Conservation (phyloP, 2,329 filamentous ascomycete genomes). For the Phialophora expanda region DNA sequence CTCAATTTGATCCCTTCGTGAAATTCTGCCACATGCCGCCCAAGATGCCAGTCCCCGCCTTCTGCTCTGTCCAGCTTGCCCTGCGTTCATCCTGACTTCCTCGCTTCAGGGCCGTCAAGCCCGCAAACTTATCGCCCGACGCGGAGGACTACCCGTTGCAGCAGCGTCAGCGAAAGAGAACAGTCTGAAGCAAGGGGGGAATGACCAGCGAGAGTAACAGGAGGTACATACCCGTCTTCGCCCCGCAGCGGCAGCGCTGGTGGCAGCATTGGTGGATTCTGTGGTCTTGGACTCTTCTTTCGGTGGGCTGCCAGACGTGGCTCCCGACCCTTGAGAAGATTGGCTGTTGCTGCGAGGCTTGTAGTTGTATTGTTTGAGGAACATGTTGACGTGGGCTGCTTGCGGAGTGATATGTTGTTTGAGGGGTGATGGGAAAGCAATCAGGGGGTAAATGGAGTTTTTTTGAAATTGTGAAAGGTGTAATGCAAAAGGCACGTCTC, state of each 20-base stretch:
- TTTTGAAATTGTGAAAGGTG: not conserved
- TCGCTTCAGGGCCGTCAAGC: constrained; percentile 34
- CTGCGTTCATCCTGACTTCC: constrained; percentile 33
- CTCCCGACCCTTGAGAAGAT: constrained; percentile 30
- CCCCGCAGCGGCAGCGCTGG: constrained; percentile 26
- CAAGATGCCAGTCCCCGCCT: constrained; percentile 34
- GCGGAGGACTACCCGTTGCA: constrained; percentile 20
- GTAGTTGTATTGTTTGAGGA: constrained; percentile 40
- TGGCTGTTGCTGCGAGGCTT: constrained; percentile 38
- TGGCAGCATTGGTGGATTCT: constrained; percentile 9
- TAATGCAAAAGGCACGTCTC: not conserved
- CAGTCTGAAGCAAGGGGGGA: not conserved
- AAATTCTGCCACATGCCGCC: constrained; percentile 39
- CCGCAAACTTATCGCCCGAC: constrained; percentile 34
- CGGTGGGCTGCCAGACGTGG: constrained; percentile 21
- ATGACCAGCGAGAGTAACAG: not conserved
- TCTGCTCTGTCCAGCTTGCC: constrained; percentile 35
- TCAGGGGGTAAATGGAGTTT: not conserved
- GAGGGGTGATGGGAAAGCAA: no score
- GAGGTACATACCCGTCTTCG: constrained; percentile 37
- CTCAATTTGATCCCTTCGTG: constrained; percentile 40
- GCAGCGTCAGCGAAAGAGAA: not conserved
- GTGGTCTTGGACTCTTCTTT: constrained; percentile 26
- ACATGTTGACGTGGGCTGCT: constrained; percentile 29
- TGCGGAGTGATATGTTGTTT: not conserved